These are phyloP conservation scores for Colletotrichum kahawae DNA, from an alignment of 2,329 filamentous ascomycete species.

Conservation along the genomic window DNA sequence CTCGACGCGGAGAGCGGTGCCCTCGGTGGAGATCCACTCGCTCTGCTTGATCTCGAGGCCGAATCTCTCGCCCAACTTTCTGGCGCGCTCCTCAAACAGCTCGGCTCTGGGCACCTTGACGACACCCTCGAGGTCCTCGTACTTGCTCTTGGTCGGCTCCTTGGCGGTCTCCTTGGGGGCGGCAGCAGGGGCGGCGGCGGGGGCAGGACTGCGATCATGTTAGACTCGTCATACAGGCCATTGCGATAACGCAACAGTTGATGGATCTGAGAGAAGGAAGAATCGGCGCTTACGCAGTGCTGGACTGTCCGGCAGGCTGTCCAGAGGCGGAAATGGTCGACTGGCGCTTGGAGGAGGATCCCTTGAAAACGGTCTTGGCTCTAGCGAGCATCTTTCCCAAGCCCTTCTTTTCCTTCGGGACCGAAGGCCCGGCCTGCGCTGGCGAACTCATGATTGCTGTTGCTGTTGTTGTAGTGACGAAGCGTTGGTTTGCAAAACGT, in stretches of 20 bases:
- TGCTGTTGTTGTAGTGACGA: neutral
- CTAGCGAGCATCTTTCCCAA: constrained; percentile 53
- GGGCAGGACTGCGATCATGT: neutral
- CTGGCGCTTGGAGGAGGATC: constrained; percentile 30
- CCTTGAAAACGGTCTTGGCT: constrained; percentile 56
- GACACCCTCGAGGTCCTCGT: constrained; percentile 26
- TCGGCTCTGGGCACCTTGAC: constrained; percentile 52
- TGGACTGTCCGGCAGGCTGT: constrained; percentile 5
- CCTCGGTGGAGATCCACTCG: constrained; percentile 57
- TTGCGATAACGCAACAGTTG: neutral
- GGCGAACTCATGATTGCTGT: constrained; percentile 46
- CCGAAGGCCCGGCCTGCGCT: constrained; percentile 40
- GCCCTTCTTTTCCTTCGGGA: constrained; percentile 48
- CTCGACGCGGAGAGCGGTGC: constrained; percentile 68
- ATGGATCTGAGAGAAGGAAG: neutral
- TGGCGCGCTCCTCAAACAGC: constrained; percentile 61
- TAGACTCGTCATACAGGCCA: neutral
- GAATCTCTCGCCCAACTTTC: constrained; percentile 59
- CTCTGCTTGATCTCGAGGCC: constrained; percentile 60
- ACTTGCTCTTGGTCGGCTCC: constrained; percentile 19
- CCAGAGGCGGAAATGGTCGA: constrained; percentile 9
- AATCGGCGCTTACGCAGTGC: neutral
- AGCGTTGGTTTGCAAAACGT: neutral
- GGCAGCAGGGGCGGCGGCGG: constrained; percentile 2
- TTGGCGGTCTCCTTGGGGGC: constrained; percentile 17